Conservation (phyloP, 108 stramenopile species). For the Nannochloropsis gaditana region DNA sequence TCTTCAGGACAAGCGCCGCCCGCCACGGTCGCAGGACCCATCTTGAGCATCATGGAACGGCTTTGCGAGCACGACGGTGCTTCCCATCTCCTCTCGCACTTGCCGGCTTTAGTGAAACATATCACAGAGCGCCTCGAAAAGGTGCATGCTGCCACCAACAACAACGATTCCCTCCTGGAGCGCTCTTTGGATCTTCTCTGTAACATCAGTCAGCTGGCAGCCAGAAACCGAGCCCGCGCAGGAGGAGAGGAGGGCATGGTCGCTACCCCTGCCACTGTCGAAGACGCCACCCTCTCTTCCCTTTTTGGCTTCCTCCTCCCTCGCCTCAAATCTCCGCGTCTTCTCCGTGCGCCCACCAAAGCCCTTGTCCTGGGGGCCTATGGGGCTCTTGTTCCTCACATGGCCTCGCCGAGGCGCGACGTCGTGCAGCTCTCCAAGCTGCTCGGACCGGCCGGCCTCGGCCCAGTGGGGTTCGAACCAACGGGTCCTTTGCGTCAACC, state of each 20-base stretch:
- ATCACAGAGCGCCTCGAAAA: not conserved
- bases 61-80: conserved; percentile 10
- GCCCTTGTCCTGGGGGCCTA: not conserved
- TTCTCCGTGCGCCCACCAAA: not conserved
- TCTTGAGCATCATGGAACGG: not conserved
- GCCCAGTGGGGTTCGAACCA: not conserved
- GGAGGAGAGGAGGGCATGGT: not conserved
- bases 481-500: not conserved
- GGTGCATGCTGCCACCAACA: not conserved
- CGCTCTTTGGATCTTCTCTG: not conserved
- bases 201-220: not conserved
- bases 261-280: not conserved
- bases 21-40: not conserved
- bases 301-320: not conserved
- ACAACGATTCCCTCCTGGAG: not conserved
- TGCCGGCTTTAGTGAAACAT: not conserved
- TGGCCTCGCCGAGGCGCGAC: not conserved
- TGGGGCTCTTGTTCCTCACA: not conserved
- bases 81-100: not conserved
- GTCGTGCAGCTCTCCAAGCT: not conserved
- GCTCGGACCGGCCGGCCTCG: not conserved
- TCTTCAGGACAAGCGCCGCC: not conserved
- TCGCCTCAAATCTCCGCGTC: not conserved
- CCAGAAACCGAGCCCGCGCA: not conserved
- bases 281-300: not conserved